Base-by-base conservation (phyloP, 1,284 basidiomycete species). In the Ustilago hordei region DNA sequence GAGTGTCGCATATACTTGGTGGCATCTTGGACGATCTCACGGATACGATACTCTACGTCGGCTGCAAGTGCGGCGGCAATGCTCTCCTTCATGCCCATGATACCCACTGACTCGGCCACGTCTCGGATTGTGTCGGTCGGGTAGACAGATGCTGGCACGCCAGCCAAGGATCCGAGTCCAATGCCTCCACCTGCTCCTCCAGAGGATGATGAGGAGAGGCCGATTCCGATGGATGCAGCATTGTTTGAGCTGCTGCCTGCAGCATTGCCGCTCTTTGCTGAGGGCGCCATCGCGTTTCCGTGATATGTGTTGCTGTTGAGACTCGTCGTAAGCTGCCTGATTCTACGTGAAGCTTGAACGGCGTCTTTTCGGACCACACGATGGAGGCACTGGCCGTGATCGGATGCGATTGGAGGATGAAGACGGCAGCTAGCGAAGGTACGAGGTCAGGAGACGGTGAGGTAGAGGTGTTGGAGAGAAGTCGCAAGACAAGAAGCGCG, bases 1-100 rank as follows among this genome's bases (percentile, higher is more conserved):
- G 93, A 92, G 86, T 99, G 95, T 31, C 95, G 90, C 93, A 98
- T 98, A 87, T 97, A 99, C 70, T 95, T 93, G 31, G 94, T 91
- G 11, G 96, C 95, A 89, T 98, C 95, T 92, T 97, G 93, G 70
- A 95, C 90, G 52, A 96, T 91, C 85, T 96, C 93, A 85, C 96
- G 95, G 84, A 98, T 91, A 67, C 97, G 90, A 87, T 98, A 98
- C 86, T 99, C 96, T 48, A 98, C 94, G 88, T 99, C 97, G 72
- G 93, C 94, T 2, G 96, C 95, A 17, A 99, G 89, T 0, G 93
- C 90, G 19, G 91, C 91, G 2, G 95, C 93, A 12, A 98, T 93
- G 7, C 90, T 87, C 64, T 95, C 93, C 1, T 93, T 89, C 50
- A 99, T 87, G 53, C 88, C 91, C n/a, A 91, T 88, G 68, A 98